Evolutionary conservation across 177 flowering plant species (phyloP).

Genomic region (Vitis hybrid): DNA sequence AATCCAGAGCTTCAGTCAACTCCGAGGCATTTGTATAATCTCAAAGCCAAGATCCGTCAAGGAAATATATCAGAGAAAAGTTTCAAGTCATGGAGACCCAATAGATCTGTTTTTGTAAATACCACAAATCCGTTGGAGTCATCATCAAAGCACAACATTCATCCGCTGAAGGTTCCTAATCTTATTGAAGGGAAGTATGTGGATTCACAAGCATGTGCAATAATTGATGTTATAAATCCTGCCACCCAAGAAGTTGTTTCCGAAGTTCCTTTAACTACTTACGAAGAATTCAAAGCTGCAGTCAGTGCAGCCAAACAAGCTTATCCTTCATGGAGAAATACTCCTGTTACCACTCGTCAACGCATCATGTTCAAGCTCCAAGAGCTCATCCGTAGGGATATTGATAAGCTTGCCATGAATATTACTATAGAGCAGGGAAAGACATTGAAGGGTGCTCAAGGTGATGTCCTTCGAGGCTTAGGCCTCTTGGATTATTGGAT

Average conservation of each 20-base stretch:
- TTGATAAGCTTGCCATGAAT: slow-evolving; percentile 66
- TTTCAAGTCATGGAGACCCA: slow-evolving; percentile 32
- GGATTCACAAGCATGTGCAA: slow-evolving; percentile 44
- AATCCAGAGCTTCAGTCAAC: slow-evolving; percentile 46
- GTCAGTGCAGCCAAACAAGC: slow-evolving; percentile 79
- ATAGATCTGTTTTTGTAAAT: slow-evolving; percentile 18
- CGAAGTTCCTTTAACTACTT: slow-evolving; percentile 75
- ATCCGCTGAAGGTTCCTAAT: slow-evolving; percentile 55
- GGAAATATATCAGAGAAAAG: slow-evolving; percentile 34
- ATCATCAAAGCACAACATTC: slow-evolving; percentile 4
- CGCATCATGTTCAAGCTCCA: slow-evolving; percentile 82
- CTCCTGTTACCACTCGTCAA: slow-evolving; percentile 72
- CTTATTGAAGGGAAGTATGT: slow-evolving; percentile 70
- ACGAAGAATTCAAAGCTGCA: slow-evolving; percentile 83
- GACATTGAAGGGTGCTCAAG: slow-evolving; percentile 79
- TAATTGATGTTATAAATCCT: slow-evolving; percentile 74
- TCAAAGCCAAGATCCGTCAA: slow-evolving; percentile 45
- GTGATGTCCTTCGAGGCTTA: slow-evolving; percentile 77
- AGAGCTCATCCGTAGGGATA: slow-evolving; percentile 81
- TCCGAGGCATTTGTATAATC: slow-evolving; percentile 45
- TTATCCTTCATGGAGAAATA: slow-evolving; percentile 68
- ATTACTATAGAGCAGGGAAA: slow-evolving; percentile 81
- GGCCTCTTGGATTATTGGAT: slow-evolving; percentile 18
- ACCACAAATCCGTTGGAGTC: slow-evolving; percentile 2
- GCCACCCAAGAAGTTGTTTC: slow-evolving; percentile 89